Percentiles rank a stretch among this genome's conserved stretches.
These are phyloP conservation scores for Plasmodium fragile DNA, from an alignment of 169 alveolate species.

Conservation along the genomic window DNA sequence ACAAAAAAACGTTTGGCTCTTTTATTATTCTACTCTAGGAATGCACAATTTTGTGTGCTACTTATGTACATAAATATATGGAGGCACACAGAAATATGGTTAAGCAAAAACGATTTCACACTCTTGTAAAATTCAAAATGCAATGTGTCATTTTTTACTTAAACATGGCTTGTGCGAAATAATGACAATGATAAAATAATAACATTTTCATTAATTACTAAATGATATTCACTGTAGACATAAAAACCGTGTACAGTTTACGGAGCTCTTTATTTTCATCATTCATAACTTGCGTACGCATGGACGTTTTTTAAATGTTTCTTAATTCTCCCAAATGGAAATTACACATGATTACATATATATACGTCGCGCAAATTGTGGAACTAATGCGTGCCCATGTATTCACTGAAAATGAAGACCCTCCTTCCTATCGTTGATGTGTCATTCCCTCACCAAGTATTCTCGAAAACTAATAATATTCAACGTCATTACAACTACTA, in stretches of 20 bases:
- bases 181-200: neutral
- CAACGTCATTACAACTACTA: neutral
- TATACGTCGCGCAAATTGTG: neutral
- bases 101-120: neutral
- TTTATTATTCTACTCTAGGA: constrained; percentile 17
- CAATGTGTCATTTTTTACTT: neutral
- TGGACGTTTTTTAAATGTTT: neutral
- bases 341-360: neutral
- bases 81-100: neutral
- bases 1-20: constrained; percentile 4
- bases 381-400: neutral
- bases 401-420: neutral
- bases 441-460: constrained; percentile 9
- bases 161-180: neutral
- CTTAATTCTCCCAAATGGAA: neutral
- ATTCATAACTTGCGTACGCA: constrained; percentile 24
- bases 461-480: constrained; percentile 17
- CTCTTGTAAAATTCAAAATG: constrained; percentile 17
- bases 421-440: constrained; percentile 12
- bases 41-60: constrained; percentile 14
- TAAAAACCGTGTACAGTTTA: neutral
- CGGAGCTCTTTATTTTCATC: constrained; percentile 16
- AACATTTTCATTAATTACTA: constrained; percentile 13
- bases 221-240: constrained; percentile 7
- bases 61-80: constrained; percentile 2